Evolutionary conservation across 1,139 yeast species (phyloP).

Genomic region (Nakaseomyces delphensis): DNA sequence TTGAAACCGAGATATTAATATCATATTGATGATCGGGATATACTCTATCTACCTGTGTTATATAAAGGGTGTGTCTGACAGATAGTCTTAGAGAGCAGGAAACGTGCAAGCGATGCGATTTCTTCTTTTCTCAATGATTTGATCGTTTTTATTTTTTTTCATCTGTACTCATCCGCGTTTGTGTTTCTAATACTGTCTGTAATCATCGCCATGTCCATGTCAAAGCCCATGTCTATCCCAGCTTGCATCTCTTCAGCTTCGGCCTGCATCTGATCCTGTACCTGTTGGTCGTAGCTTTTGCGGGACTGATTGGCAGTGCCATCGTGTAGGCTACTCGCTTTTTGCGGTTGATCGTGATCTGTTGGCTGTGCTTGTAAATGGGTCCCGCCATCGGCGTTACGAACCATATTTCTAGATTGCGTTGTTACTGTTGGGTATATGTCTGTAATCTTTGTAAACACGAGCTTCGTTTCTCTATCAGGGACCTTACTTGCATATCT

Average conservation of each 20-base stretch:
- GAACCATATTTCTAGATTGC: not conserved
- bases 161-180: conserved; percentile 1
- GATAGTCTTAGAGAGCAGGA: no score
- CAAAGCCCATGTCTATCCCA: conserved; percentile 4
- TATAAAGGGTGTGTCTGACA: no score
- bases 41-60: no score
- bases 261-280: conserved; percentile 5
- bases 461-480: conserved; percentile 1
- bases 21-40: no score
- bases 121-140: not conserved
- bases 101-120: no score
- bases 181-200: conserved; percentile 6
- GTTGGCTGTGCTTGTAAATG: not conserved
- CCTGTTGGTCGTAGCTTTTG: not conserved
- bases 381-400: not conserved
- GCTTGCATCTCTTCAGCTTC: conserved; percentile 4
- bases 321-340: not conserved
- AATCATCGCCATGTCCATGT: conserved; percentile 5
- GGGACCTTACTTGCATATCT: not conserved
- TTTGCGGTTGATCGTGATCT: not conserved
- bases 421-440: conserved; percentile 4
- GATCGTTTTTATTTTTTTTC: not conserved
- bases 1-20: no score
- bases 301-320: not conserved
- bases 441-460: conserved; percentile 3